A percentile compares a stretch with the other conserved stretches of the same genome.
Evolutionary conservation across 2,329 filamentous ascomycete genomes (phyloP).

Genomic region (Cladosporium sp.): DNA sequence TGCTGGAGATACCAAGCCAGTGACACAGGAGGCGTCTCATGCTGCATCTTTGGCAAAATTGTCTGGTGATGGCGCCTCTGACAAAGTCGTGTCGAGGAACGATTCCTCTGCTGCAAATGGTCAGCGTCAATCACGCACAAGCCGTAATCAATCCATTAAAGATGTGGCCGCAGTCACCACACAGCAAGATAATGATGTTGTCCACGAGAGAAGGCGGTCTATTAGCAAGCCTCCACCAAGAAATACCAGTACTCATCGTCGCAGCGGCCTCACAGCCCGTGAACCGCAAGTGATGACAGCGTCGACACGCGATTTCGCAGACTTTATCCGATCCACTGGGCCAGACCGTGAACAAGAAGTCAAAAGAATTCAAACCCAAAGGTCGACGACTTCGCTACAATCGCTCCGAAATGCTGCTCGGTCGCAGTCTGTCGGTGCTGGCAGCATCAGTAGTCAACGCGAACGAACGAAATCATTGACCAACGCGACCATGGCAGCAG

Average conservation of each 20-base stretch:
- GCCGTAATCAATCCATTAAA: constrained; percentile 21
- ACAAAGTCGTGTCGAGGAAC: neutral
- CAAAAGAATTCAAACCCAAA: constrained; percentile 18
- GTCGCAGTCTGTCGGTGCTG: constrained; percentile 22
- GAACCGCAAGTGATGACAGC: constrained; percentile 69
- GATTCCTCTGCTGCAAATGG: neutral
- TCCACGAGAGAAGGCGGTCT: constrained; percentile 23
- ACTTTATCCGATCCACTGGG: constrained; percentile 84
- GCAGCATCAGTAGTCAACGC: neutral
- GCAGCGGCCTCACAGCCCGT: constrained; percentile 50
- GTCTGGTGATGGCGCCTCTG: neutral
- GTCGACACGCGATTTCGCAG: constrained; percentile 76
- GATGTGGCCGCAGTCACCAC: constrained; percentile 13
- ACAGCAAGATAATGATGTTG: neutral
- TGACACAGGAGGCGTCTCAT: neutral
- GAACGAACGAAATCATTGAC: constrained; percentile 16
- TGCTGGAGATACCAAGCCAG: neutral
- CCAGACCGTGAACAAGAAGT: constrained; percentile 42
- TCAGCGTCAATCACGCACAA: constrained; percentile 15
- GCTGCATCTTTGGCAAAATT: neutral
- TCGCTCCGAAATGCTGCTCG: constrained; percentile 18
- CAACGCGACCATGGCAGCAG: constrained; percentile 8
- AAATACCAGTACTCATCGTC: constrained; percentile 28
- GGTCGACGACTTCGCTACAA: constrained; percentile 25
- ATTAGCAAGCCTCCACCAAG: constrained; percentile 28